phyloP scores from a whole-genome alignment of 1,284 basidiomycete species.

The Macrocystidia cucumis region DNA sequence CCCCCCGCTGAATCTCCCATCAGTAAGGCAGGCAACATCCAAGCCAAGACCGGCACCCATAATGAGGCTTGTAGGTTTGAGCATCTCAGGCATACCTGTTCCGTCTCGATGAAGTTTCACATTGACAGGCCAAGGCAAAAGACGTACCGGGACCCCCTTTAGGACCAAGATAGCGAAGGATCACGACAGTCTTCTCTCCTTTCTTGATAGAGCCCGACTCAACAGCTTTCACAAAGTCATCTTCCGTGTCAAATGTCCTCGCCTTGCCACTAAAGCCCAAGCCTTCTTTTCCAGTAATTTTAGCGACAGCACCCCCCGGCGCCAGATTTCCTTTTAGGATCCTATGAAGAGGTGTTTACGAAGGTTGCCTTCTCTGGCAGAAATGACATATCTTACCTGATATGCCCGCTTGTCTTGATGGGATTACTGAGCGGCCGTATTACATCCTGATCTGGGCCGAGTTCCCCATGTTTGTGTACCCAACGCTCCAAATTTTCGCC shows the following conservation, averaged over 20 bases:
- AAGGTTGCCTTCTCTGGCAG: background rate
- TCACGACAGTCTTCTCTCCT: conserved; percentile 87
- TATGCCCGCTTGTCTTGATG: conserved; percentile 85
- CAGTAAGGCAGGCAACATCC: conserved; percentile 88
- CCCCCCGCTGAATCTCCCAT: conserved; percentile 94
- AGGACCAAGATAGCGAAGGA: conserved; percentile 84
- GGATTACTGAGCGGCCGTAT: conserved; percentile 80
- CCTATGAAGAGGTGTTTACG: conserved; percentile 26
- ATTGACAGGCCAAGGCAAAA: conserved; percentile 7
- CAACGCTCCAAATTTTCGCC: conserved; percentile 86
- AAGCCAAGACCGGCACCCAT: conserved; percentile 92
- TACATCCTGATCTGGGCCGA: conserved; percentile 69
- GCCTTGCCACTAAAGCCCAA: conserved; percentile 79
- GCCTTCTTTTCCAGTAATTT: conserved; percentile 93
- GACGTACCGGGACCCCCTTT: conserved; percentile 79
- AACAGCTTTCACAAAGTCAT: conserved; percentile 75
- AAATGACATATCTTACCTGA: conserved; percentile 46
- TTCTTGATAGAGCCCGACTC: conserved; percentile 75
- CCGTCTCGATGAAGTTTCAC: conserved; percentile 6
- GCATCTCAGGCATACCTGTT: conserved; percentile 90
- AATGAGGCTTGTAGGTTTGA: conserved; percentile 84
- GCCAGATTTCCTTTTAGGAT: conserved; percentile 86
- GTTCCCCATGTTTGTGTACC: conserved; percentile 72
- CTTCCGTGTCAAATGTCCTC: conserved; percentile 79
- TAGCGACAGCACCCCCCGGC: conserved; percentile 88